Evolutionary conservation across 345 rosid genomes (phyloP).

Genomic region (Isatis tinctoria): DNA sequence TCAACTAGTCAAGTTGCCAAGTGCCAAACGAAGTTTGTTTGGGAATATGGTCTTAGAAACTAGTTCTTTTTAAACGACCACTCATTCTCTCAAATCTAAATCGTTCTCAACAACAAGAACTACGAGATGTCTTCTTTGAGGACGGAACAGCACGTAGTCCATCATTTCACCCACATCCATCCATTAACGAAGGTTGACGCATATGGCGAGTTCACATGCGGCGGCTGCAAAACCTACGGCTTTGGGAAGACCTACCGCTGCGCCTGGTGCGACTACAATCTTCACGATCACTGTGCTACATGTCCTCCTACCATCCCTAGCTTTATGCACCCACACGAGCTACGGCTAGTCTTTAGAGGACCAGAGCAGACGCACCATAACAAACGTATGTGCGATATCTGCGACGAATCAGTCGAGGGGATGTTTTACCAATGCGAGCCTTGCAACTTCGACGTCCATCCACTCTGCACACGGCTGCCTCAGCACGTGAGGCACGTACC

Average conservation of each 20-base stretch:
- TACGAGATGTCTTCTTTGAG: background rate
- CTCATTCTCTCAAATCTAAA: background rate
- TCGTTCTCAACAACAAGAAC: background rate
- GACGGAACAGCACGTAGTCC: background rate
- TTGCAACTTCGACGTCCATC: slow-evolving; percentile 39
- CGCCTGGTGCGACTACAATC: slow-evolving; percentile 27
- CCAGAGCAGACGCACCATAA: slow-evolving; percentile 12
- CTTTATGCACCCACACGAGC: slow-evolving; percentile 35
- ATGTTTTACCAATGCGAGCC: slow-evolving; percentile 31
- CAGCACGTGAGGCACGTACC: slow-evolving; percentile 11
- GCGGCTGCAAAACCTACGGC: slow-evolving; percentile 35
- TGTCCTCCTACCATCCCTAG: slow-evolving; percentile 11
- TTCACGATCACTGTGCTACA: slow-evolving; percentile 40
- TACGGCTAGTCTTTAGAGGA: slow-evolving; percentile 1
- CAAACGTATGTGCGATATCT: slow-evolving; percentile 30
- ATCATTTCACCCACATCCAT: slow-evolving; percentile 35
- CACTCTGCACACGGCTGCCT: slow-evolving; percentile 34
- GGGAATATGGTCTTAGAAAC: background rate
- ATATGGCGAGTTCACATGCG: slow-evolving; percentile 31
- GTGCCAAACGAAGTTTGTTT: background rate
- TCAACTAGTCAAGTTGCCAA: background rate
- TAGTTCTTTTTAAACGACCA: background rate
- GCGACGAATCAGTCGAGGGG: slow-evolving; percentile 25
- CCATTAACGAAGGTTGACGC: slow-evolving; percentile 15
- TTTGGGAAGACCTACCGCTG: slow-evolving; percentile 29